Evolutionary conservation across 1,284 basidiomycete genomes (phyloP).

Genomic region (Cutaneotrichosporon daszewskae): DNA sequence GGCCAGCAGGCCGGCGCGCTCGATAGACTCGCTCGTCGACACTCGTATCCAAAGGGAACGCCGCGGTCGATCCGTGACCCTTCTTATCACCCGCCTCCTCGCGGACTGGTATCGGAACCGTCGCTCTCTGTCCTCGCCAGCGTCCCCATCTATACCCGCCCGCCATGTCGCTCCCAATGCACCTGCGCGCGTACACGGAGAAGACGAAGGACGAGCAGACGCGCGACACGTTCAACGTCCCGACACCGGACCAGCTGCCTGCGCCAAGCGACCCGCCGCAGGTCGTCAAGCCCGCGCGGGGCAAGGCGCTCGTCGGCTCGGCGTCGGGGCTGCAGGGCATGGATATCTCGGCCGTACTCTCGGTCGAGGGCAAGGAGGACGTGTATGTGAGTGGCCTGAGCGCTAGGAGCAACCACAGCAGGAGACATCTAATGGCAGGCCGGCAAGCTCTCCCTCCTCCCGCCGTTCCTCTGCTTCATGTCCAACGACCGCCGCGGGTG

Average conservation of each 20-base stretch:
- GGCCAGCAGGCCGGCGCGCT: too few species aligned
- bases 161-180: constrained; percentile 52
- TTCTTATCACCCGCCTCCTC: too few species aligned
- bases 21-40: too few species aligned
- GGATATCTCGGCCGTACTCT: constrained; percentile 87
- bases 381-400: constrained; percentile 68
- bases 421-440: constrained; percentile 53
- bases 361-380: constrained; percentile 76
- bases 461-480: constrained; percentile 85
- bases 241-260: constrained; percentile 45
- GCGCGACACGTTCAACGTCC: constrained; percentile 77
- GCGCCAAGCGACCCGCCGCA: constrained; percentile 29
- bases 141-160: too few species aligned
- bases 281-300: constrained; percentile 25
- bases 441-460: constrained; percentile 81
- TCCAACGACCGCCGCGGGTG: constrained; percentile 90
- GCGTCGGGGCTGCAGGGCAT: constrained; percentile 52
- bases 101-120: too few species aligned
- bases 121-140: too few species aligned
- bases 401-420: not conserved
- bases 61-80: too few species aligned
- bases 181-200: constrained; percentile 82
- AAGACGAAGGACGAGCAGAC: constrained; percentile 77
- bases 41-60: too few species aligned
- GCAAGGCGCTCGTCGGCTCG: constrained; percentile 4